Evolutionary conservation across 306 rosid species (phyloP).

Genomic region (Morella rubra): DNA sequence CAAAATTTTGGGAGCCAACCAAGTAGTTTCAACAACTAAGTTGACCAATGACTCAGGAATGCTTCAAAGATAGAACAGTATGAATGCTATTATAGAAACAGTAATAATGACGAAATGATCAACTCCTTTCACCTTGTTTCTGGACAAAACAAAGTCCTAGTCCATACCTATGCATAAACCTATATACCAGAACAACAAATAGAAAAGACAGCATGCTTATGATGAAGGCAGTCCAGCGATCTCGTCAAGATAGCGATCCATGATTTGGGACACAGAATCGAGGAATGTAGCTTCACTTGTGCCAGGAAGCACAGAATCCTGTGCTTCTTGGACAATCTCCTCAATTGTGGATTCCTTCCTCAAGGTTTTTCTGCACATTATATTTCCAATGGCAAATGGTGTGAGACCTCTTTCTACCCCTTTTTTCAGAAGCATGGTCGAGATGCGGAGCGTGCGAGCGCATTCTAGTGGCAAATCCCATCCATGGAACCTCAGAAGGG

Average conservation of each 20-base stretch:
- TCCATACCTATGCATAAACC: slow-evolving; percentile 22
- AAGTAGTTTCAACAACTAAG: not conserved
- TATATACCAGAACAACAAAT: slow-evolving; percentile 23
- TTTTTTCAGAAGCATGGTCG: slow-evolving; percentile 94
- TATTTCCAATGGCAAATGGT: slow-evolving; percentile 75
- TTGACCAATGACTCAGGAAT: slow-evolving; percentile 3
- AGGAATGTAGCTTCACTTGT: slow-evolving; percentile 79
- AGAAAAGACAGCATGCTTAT: slow-evolving; percentile 25
- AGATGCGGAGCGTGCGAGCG: slow-evolving; percentile 74
- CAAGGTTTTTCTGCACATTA: slow-evolving; percentile 74
- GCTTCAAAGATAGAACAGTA: not conserved
- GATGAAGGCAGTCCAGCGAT: slow-evolving; percentile 38
- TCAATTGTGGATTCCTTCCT: slow-evolving; percentile 73
- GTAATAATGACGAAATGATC: slow-evolving; percentile 24
- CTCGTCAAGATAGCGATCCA: slow-evolving; percentile 67
- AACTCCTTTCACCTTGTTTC: slow-evolving; percentile 29
- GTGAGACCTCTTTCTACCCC: slow-evolving; percentile 78
- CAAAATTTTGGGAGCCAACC: too few relatives aligned
- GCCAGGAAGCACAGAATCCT: slow-evolving; percentile 69
- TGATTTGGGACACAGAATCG: slow-evolving; percentile 64
- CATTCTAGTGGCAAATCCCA: slow-evolving; percentile 77
- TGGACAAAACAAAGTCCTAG: slow-evolving; percentile 17
- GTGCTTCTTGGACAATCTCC: slow-evolving; percentile 73
- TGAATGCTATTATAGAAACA: slow-evolving; percentile 24
- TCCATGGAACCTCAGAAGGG: slow-evolving; percentile 80